Conservation (phyloP, 2,329 filamentous ascomycete genomes). For the Microthyrium microscopicum region DNA sequence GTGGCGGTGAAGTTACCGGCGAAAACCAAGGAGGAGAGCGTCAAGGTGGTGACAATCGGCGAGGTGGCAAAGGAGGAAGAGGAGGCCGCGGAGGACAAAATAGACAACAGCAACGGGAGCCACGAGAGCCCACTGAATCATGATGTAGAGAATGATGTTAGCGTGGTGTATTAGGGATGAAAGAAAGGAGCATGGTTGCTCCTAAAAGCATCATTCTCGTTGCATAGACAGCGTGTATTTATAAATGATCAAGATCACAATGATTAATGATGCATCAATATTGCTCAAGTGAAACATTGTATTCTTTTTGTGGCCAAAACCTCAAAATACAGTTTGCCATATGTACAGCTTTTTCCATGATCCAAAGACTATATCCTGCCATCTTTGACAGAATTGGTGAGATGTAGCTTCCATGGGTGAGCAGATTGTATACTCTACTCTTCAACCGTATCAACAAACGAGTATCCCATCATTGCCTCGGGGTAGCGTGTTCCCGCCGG, state of each 20-base stretch:
- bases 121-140: not conserved
- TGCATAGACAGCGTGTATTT: no score
- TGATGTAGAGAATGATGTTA: not conserved
- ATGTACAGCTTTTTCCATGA: not conserved
- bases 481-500: slow-evolving; percentile 7
- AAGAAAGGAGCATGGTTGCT: no score
- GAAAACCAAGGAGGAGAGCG: slow-evolving; percentile 14
- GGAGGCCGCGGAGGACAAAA: slow-evolving; percentile 15
- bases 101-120: slow-evolving; percentile 9
- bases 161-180: not conserved
- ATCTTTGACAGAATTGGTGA: no score
- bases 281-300: no score
- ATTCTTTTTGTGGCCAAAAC: no score
- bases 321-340: no score
- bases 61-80: slow-evolving; percentile 11
- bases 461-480: not conserved
- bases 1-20: slow-evolving; percentile 21
- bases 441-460: slow-evolving; percentile 11
- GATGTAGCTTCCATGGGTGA: no score
- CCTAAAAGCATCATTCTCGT: no score
- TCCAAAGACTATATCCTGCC: no score
- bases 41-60: slow-evolving; percentile 15
- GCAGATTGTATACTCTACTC: no score
- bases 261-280: not conserved
- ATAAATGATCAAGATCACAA: no score